phyloP scores from a whole-genome alignment of 1,139 yeast species.

The Kodamaea sp. region DNA sequence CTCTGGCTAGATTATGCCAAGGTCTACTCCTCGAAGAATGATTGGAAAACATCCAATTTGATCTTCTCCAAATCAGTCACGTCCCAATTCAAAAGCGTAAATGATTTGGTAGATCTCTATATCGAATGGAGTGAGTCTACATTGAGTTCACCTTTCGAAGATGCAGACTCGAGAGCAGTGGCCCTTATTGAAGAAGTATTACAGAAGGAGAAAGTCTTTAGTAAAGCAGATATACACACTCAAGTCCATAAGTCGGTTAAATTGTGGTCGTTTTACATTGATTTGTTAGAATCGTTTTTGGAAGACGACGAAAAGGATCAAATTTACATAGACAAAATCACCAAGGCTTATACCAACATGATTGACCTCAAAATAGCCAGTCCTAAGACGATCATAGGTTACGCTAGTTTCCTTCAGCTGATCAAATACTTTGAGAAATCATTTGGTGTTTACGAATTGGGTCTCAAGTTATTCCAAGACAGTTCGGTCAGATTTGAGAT shows the following conservation, averaged over 20 bases:
- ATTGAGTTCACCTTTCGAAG: slow-evolving; percentile 28
- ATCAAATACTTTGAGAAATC: slow-evolving; percentile 50
- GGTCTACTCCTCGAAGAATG: slow-evolving; percentile 57
- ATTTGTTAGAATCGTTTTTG: slow-evolving; percentile 65
- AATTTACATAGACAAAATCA: slow-evolving; percentile 23
- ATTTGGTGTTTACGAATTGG: slow-evolving; percentile 67
- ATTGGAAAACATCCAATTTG: slow-evolving; percentile 61
- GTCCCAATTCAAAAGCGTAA: slow-evolving; percentile 64
- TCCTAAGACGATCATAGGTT: slow-evolving; percentile 64
- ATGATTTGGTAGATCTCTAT: slow-evolving; percentile 71
- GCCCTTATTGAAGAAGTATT: slow-evolving; percentile 55
- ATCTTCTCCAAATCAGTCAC: slow-evolving; percentile 66
- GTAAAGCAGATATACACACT: slow-evolving; percentile 33
- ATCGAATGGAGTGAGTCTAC: slow-evolving; percentile 73
- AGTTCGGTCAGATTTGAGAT: slow-evolving; percentile 64
- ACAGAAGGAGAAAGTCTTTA: slow-evolving; percentile 3
- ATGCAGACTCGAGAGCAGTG: slow-evolving; percentile 54
- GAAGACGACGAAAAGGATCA: slow-evolving; percentile 24
- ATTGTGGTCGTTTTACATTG: slow-evolving; percentile 77
- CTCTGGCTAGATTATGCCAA: slow-evolving; percentile 75
- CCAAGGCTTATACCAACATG: slow-evolving; percentile 56
- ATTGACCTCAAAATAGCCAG: slow-evolving; percentile 69
- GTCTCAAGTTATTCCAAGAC: slow-evolving; percentile 58
- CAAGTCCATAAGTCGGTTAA: slow-evolving; percentile 61
- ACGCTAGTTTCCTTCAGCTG: slow-evolving; percentile 62